Base-by-base conservation (phyloP, 1,284 basidiomycete genomes). In the Trichosporon coremiiforme region DNA sequence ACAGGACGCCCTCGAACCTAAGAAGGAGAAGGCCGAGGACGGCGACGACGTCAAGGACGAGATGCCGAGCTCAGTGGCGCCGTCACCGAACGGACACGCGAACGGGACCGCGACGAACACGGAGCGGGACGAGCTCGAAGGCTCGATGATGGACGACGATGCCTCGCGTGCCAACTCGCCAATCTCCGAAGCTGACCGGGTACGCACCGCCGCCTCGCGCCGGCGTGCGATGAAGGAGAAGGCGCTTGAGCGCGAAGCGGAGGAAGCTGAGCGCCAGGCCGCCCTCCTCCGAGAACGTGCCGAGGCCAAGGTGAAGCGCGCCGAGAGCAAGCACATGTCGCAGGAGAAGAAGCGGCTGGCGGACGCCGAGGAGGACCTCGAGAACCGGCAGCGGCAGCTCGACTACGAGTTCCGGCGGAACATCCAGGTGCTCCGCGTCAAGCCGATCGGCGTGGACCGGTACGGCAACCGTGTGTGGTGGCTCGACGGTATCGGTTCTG, bases 381-480 rank as follows among this genome's bases (percentile, higher is more conserved):
- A 91, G 75, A 87, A 89, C 35, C 87, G 91, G 57, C 87, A 98
- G 35, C 93, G 94, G 76, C 88, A 88, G 69, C 92, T 97, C 73
- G 95, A 98, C 80, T 89, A 93, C 68, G 96, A 98, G 75, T 98
- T 98, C 85, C 87, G 96, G 70, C 90, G 93, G 77, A 86, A 93
- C 70, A 85, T 93, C 36, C 91, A 92, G 69, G 89, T 90, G 7
- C 88, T 95, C 53, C 88, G 96, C 63, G 89, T 93, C 57, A 91
- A 92, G 76, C 94, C 95, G 1, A 78, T 99, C 63, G 96, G 97
- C 2, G 87, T 88, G 74, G 97, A 99, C 81, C 87, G 96, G 67
- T 99, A 98, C 84, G 90, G 92, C 78, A 96, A 97, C 82, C 89
- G 92, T 38, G 87, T 98, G 73, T 99, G 95, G 95, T 99, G 96